These are phyloP conservation scores for Phytophthora uliginosa DNA, from an alignment of 352 stramenopile species.

Conservation along the genomic window DNA sequence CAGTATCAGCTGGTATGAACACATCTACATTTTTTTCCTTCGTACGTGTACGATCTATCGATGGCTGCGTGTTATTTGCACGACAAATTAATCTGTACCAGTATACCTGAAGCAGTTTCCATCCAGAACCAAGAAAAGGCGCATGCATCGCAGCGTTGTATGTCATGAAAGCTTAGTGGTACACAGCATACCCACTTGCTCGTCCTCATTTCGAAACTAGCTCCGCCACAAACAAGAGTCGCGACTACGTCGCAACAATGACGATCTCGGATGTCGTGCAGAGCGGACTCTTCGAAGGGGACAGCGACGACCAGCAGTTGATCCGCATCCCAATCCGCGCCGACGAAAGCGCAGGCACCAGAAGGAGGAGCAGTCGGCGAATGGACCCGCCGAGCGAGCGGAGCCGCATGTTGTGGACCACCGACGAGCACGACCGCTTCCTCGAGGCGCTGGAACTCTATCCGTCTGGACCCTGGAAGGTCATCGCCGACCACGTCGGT, in stretches of 20 bases:
- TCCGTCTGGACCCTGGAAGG: slow-evolving; percentile 38
- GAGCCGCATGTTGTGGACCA: slow-evolving; percentile 39
- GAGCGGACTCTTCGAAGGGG: slow-evolving; percentile 26
- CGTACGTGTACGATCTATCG: slow-evolving; percentile 26
- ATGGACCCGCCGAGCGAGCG: slow-evolving; percentile 26
- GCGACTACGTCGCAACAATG: slow-evolving; percentile 6
- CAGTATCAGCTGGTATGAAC: too few relatives aligned
- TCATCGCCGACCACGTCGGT: slow-evolving; percentile 38
- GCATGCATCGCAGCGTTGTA: neutral
- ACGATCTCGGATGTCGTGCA: slow-evolving; percentile 33
- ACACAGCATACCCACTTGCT: slow-evolving; percentile 9
- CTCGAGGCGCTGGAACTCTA: slow-evolving; percentile 45
- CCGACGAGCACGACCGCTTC: slow-evolving; percentile 48
- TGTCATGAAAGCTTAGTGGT: slow-evolving; percentile 15
- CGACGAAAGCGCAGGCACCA: slow-evolving; percentile 9
- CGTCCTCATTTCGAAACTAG: slow-evolving; percentile 23
- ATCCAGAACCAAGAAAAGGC: slow-evolving; percentile 27
- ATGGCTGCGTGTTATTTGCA: slow-evolving; percentile 19
- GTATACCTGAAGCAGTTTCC: slow-evolving; percentile 23
- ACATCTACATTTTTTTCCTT: slow-evolving; percentile 5
- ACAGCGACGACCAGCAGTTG: slow-evolving; percentile 34
- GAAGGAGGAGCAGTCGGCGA: slow-evolving; percentile 17
- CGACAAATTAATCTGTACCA: slow-evolving; percentile 29
- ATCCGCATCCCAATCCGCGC: slow-evolving; percentile 33
- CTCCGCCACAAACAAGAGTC: neutral